Percentiles rank a stretch among this genome's conserved stretches.
Conservation (phyloP, 805 yeast genomes). For the Pichia paraexigua region DNA sequence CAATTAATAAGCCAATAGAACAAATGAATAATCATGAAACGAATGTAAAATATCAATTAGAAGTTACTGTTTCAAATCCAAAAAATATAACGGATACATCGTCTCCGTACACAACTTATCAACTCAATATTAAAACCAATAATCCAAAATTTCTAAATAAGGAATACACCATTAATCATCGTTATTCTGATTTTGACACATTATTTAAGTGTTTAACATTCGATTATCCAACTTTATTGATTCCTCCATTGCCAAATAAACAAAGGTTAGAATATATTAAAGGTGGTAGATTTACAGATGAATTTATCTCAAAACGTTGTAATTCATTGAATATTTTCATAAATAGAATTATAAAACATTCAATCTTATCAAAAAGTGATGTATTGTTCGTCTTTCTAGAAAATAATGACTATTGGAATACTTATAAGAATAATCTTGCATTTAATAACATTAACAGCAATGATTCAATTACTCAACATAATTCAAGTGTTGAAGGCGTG, state of each 20-base stretch:
- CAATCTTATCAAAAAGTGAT: slow-evolving; percentile 58
- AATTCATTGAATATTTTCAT: slow-evolving; percentile 73
- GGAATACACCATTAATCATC: slow-evolving; percentile 52
- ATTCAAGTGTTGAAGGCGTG: slow-evolving; percentile 53
- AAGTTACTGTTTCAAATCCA: slow-evolving; percentile 47
- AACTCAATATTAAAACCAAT: slow-evolving; percentile 55
- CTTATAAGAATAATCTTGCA: slow-evolving; percentile 53
- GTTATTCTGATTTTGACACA: slow-evolving; percentile 82
- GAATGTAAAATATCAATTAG: slow-evolving; percentile 13
- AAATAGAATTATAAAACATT: slow-evolving; percentile 66
- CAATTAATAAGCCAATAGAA: background rate
- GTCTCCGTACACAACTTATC: slow-evolving; percentile 68
- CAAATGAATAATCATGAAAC: background rate
- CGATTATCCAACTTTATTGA: slow-evolving; percentile 77
- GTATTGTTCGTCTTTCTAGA: slow-evolving; percentile 66
- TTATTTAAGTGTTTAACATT: slow-evolving; percentile 64
- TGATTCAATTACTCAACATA: background rate
- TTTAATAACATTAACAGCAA: slow-evolving; percentile 18
- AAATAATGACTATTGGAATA: slow-evolving; percentile 59
- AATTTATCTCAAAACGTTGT: slow-evolving; percentile 77
- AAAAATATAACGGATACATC: slow-evolving; percentile 66
- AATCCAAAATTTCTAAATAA: slow-evolving; percentile 45
- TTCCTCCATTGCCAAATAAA: slow-evolving; percentile 93
- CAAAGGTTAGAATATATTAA: slow-evolving; percentile 85
- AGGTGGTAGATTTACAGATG: slow-evolving; percentile 83